phyloP scores from a whole-genome alignment of 1,139 yeast genomes.

The Lodderomyces jiufengensis region DNA sequence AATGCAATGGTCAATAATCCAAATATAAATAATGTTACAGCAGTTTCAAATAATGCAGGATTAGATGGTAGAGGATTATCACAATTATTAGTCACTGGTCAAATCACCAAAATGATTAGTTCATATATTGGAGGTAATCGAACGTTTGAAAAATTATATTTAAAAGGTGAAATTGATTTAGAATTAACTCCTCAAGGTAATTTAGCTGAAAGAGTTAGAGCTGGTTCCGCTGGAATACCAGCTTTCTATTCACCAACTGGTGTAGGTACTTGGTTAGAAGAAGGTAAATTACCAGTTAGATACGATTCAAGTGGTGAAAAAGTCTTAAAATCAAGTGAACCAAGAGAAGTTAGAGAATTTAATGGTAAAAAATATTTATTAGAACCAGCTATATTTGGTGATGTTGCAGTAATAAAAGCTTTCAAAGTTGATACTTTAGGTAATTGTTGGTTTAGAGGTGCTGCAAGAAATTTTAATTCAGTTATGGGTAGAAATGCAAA shows the following conservation, averaged over 20 bases:
- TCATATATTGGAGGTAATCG: slow-evolving; percentile 48
- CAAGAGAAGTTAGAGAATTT: slow-evolving; percentile 41
- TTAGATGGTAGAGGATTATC: slow-evolving; percentile 44
- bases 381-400: slow-evolving; percentile 43
- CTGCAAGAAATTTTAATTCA: slow-evolving; percentile 46
- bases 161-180: slow-evolving; percentile 42
- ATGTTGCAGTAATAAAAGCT: slow-evolving; percentile 47
- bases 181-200: slow-evolving; percentile 52
- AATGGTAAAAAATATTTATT: slow-evolving; percentile 40
- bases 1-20: slow-evolving; percentile 31
- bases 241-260: slow-evolving; percentile 51
- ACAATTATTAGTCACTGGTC: slow-evolving; percentile 38
- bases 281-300: slow-evolving; percentile 45
- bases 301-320: slow-evolving; percentile 30
- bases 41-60: slow-evolving; percentile 52
- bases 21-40: slow-evolving; percentile 35
- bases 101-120: slow-evolving; percentile 43
- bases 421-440: slow-evolving; percentile 46
- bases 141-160: slow-evolving; percentile 38
- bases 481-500: slow-evolving; percentile 46
- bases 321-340: slow-evolving; percentile 32
- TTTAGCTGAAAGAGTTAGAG: slow-evolving; percentile 46
- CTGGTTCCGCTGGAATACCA: slow-evolving; percentile 51
- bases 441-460: slow-evolving; percentile 45
- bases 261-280: slow-evolving; percentile 49